Evolutionary conservation across 257 asterid species (phyloP).

Genomic region (Jacaranda copaia): DNA sequence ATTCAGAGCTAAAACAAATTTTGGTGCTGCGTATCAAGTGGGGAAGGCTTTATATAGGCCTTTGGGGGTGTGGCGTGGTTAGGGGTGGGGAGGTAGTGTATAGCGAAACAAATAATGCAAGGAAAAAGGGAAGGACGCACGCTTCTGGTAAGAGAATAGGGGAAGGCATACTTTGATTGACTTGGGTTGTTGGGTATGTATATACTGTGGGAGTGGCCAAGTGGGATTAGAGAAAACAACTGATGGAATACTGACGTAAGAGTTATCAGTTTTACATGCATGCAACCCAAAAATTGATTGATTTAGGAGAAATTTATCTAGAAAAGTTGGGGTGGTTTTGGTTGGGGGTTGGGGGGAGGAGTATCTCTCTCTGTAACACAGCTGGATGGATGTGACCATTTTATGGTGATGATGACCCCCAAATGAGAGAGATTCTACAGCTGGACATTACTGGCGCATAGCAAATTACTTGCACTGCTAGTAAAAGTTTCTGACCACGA

Average conservation of each 20-base stretch:
- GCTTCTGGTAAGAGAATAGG: neutral
- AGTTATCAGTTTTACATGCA: conserved; percentile 33
- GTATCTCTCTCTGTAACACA: conserved; percentile 24
- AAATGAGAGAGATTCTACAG: conserved; percentile 30
- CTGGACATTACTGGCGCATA: conserved; percentile 31
- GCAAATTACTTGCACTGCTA: conserved; percentile 33
- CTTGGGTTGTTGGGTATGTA: no score
- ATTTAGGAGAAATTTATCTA: neutral
- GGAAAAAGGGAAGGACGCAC: neutral
- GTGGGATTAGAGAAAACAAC: conserved; percentile 47
- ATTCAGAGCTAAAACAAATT: neutral
- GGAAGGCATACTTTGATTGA: no score
- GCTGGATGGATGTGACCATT: conserved; percentile 41
- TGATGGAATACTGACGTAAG: conserved; percentile 39
- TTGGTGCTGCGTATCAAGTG: conserved; percentile 33
- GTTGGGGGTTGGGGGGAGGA: neutral
- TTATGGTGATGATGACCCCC: conserved; percentile 28
- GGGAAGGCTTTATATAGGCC: conserved; percentile 44
- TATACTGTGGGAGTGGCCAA: conserved; percentile 14
- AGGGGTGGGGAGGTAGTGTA: neutral
- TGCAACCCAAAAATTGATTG: conserved; percentile 23
- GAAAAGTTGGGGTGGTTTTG: neutral
- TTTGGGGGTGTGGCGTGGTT: neutral
- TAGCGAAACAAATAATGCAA: neutral
- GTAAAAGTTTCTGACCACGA: neutral